These are phyloP conservation scores for Epichloe baconii DNA, from an alignment of 2,329 filamentous ascomycete species.

Conservation along the genomic window DNA sequence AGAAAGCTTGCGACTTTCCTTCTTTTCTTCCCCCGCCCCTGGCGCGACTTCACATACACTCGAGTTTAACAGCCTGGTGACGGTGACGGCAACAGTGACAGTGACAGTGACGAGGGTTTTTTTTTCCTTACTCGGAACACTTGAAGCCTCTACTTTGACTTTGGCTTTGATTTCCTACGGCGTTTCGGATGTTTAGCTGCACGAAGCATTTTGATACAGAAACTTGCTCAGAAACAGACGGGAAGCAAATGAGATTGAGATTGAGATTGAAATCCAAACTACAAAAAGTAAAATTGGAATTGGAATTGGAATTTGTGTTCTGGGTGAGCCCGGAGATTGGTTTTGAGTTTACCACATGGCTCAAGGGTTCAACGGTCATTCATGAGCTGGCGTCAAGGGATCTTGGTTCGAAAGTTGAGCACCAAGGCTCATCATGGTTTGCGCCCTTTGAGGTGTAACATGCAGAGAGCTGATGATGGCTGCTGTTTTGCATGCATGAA, in stretches of 20 bases:
- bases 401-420: neutral
- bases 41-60: neutral
- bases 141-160: neutral
- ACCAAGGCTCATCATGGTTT: neutral
- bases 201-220: neutral
- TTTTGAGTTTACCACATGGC: neutral
- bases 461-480: slow-evolving; percentile 3
- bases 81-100: too few relatives aligned
- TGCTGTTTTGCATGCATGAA: neutral
- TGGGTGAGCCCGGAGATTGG: neutral
- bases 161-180: neutral
- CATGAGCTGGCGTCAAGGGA: neutral
- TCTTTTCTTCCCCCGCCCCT: neutral
- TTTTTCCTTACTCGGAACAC: neutral
- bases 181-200: neutral
- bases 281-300: too few relatives aligned
- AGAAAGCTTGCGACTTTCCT: neutral
- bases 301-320: neutral
- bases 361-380: neutral
- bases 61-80: too few relatives aligned
- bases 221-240: neutral
- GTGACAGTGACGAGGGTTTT: too few relatives aligned
- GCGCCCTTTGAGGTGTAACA: neutral
- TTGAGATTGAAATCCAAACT: neutral
- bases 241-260: neutral